Evolutionary conservation across 306 rosid species (phyloP).

Genomic region (Sicyos edulis): DNA sequence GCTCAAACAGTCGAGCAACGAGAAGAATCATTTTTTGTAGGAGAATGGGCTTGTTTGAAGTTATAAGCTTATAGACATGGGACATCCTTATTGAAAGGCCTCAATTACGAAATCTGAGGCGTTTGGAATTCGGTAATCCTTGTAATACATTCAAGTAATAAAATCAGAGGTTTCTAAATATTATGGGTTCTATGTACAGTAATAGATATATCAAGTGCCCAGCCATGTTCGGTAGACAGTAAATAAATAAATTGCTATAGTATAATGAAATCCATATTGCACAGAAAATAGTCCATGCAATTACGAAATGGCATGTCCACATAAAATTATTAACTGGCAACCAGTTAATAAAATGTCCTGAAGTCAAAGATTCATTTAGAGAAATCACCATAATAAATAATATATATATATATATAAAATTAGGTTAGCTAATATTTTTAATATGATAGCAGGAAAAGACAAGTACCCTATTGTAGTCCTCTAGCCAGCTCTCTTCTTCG

Average conservation of each 20-base stretch:
- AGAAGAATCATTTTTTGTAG: too few relatives aligned
- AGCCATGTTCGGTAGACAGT: background rate
- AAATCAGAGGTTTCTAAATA: background rate
- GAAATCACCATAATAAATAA: background rate
- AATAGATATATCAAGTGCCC: too few relatives aligned
- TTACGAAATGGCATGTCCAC: background rate
- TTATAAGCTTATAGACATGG: too few relatives aligned
- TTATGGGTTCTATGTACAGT: background rate
- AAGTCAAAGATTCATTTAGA: background rate
- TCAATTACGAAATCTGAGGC: too few relatives aligned
- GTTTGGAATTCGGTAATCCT: too few relatives aligned
- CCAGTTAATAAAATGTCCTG: background rate
- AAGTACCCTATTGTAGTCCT: constrained; percentile 92
- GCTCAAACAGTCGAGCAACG: too few relatives aligned
- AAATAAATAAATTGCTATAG: background rate
- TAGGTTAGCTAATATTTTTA: background rate
- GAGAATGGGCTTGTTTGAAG: too few relatives aligned
- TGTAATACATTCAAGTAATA: too few relatives aligned
- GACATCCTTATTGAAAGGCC: too few relatives aligned
- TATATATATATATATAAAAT: background rate
- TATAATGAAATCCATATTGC: background rate
- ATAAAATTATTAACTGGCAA: background rate
- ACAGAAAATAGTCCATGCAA: background rate
- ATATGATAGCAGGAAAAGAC: constrained; percentile 13
- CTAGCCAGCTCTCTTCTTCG: constrained; percentile 99